Evolutionary conservation across 2,329 filamentous ascomycete species (phyloP).

Genomic region (Verticillium isaacii): DNA sequence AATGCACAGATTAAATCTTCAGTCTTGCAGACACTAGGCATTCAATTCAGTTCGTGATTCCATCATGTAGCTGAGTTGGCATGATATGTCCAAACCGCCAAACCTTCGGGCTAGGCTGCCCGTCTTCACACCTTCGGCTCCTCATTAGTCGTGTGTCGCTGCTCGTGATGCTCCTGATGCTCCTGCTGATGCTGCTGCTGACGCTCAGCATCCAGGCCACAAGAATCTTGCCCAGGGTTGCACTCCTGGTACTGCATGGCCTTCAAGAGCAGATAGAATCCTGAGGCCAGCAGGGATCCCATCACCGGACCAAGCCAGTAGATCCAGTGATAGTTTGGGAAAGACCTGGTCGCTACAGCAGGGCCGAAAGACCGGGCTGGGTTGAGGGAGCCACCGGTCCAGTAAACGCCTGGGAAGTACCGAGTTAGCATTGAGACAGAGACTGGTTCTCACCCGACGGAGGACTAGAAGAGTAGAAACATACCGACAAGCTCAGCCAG

Average conservation of each 20-base stretch:
- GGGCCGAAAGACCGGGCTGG: slow-evolving; percentile 47
- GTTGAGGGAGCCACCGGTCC: slow-evolving; percentile 44
- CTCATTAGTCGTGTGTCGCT: not conserved
- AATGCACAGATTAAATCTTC: too few species aligned
- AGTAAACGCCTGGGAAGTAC: slow-evolving; percentile 30
- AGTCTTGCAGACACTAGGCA: too few species aligned
- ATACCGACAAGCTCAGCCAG: slow-evolving; percentile 42
- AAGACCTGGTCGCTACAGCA: slow-evolving; percentile 32
- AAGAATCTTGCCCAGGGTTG: slow-evolving; percentile 44
- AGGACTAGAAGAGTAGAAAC: not conserved
- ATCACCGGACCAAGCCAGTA: slow-evolving; percentile 50
- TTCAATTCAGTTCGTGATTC: too few species aligned
- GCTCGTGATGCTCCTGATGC: not conserved
- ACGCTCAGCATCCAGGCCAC: slow-evolving; percentile 6
- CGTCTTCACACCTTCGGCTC: not conserved
- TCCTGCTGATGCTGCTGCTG: not conserved
- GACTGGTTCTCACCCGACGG: too few species aligned
- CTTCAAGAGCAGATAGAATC: slow-evolving; percentile 46
- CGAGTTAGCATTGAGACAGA: not conserved
- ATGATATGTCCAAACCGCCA: too few species aligned
- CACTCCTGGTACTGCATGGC: slow-evolving; percentile 45
- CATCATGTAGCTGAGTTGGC: too few species aligned
- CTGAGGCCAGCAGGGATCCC: slow-evolving; percentile 43
- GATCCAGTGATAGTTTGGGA: slow-evolving; percentile 46
- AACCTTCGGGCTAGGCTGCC: not conserved